Conservation (phyloP, 2,329 filamentous ascomycete species). For the Daldinia eschscholtzii region DNA sequence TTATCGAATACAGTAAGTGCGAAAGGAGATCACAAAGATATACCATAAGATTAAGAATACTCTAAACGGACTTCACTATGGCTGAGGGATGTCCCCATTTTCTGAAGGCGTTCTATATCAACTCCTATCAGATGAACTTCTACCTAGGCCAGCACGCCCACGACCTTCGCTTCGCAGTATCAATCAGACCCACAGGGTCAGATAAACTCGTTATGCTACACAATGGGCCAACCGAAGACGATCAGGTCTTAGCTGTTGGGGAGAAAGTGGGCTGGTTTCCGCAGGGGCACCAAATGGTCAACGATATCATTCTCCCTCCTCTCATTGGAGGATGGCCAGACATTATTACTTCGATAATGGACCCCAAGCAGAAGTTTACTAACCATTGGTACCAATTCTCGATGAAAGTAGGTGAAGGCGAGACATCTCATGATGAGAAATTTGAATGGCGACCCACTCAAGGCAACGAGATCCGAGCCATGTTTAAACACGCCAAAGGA, state of each 20-base stretch:
- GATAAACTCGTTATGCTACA: neutral
- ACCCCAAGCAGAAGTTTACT: neutral
- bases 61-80: neutral
- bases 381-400: neutral
- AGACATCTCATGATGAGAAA: neutral
- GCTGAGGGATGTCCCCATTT: neutral
- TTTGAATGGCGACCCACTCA: neutral
- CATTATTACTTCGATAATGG: neutral
- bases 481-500: neutral
- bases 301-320: neutral
- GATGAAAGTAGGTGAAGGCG: neutral
- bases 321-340: neutral
- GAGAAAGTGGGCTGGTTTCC: neutral
- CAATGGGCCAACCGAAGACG: neutral
- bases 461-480: neutral
- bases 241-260: neutral
- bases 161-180: neutral
- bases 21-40: too few relatives aligned
- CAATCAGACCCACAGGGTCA: neutral
- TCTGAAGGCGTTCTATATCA: neutral
- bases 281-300: neutral
- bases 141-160: neutral
- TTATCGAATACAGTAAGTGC: too few relatives aligned
- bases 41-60: too few relatives aligned
- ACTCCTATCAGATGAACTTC: neutral